Conservation (phyloP, 2,329 filamentous ascomycete species). For the Ilyonectria destructans region DNA sequence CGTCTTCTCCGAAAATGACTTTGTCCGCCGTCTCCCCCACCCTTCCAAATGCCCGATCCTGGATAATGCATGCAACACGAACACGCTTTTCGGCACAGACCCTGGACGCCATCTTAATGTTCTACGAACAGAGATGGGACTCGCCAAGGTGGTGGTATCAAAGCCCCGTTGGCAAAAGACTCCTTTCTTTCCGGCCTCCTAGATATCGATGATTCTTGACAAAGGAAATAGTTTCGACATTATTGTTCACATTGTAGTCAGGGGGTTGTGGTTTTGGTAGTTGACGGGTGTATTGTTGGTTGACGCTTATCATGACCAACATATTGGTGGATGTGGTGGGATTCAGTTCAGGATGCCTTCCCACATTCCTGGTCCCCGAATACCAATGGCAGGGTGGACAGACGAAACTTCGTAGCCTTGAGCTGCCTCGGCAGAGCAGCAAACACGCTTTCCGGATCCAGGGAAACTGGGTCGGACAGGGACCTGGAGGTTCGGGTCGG, state of each 20-base stretch:
- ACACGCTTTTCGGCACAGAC: conserved; percentile 59
- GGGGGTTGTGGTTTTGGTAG: conserved; percentile 39
- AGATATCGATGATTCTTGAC: conserved; percentile 46
- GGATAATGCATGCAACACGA: conserved; percentile 61
- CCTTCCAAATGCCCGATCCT: conserved; percentile 55
- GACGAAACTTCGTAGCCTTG: conserved; percentile 63
- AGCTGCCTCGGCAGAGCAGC: conserved; percentile 74
- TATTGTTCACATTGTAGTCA: conserved; percentile 45
- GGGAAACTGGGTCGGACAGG: conserved; percentile 61
- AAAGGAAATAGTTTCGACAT: conserved; percentile 50
- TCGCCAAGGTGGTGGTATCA: conserved; percentile 50
- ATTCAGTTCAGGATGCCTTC: conserved; percentile 72
- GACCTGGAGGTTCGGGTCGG: conserved; percentile 55
- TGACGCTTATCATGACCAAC: conserved; percentile 39
- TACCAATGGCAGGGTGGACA: conserved; percentile 66
- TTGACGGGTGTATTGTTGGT: conserved; percentile 44
- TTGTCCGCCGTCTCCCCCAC: conserved; percentile 48
- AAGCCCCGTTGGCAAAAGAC: conserved; percentile 51
- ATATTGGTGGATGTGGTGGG: conserved; percentile 17
- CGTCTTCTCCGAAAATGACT: conserved; percentile 44
- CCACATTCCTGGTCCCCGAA: conserved; percentile 77
- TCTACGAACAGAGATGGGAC: conserved; percentile 53
- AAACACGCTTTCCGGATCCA: conserved; percentile 75
- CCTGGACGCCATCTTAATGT: conserved; percentile 53
- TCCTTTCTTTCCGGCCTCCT: conserved; percentile 50